phyloP scores from a whole-genome alignment of 2,329 filamentous ascomycete genomes.

The Monosporascus ibericus region DNA sequence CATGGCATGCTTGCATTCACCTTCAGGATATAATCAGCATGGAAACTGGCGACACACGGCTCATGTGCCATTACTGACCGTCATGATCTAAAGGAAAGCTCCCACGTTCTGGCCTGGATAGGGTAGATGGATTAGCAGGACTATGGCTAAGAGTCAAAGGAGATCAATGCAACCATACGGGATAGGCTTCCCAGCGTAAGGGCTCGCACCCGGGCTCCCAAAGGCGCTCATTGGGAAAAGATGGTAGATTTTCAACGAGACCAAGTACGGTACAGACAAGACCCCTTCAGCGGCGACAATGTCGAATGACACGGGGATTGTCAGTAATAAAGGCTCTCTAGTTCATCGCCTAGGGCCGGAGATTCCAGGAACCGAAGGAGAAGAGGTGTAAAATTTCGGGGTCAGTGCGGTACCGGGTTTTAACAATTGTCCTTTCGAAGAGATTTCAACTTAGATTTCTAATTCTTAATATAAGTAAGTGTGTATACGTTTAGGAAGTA shows the following conservation, averaged over 20 bases:
- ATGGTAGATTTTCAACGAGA: background rate
- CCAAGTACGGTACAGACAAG: no score
- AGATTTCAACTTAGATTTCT: no score
- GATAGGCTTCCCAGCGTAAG: conserved; percentile 21
- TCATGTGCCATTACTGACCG: conserved; percentile 37
- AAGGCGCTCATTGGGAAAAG: conserved; percentile 21
- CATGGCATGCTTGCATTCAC: conserved; percentile 92
- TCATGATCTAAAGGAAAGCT: conserved; percentile 97
- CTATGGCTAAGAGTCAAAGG: conserved; percentile 1
- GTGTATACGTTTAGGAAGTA: no score
- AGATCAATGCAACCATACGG: conserved; percentile 16
- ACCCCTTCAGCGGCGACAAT: background rate
- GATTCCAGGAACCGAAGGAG: no score
- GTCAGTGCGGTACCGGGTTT: no score
- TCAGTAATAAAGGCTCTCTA: background rate
- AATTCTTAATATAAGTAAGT: no score
- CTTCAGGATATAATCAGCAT: conserved; percentile 34
- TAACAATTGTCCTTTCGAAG: no score
- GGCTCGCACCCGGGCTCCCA: conserved; percentile 23
- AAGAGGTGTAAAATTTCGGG: no score
- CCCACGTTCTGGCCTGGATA: conserved; percentile 72
- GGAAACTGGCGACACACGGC: no score
- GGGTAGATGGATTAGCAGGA: conserved; percentile 2
- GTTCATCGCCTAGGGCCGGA: no score
- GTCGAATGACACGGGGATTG: background rate